Base-by-base conservation (phyloP, 2,329 filamentous ascomycete genomes). In the Diaporthe ilicicola region DNA sequence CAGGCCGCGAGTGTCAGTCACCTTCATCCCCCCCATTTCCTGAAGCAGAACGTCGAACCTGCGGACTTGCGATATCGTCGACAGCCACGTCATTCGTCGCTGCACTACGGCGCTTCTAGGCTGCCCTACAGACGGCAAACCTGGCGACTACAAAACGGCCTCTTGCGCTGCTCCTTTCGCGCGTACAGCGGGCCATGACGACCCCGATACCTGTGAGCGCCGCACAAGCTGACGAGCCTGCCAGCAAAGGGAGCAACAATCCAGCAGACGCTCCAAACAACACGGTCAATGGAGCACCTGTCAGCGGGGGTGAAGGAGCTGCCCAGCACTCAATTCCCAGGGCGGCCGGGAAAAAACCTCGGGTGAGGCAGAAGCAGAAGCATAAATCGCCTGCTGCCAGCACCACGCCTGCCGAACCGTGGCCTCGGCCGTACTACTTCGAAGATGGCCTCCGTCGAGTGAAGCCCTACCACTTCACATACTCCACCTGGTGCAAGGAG, bases 401-500 rank as follows among this genome's bases (percentile, higher is more conserved):
- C 70, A 78, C 79, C 51, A 81, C 78, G 24, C 79, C 83, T 4
- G 74, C 77, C 37, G 79, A 83, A 66, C 74, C 82, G 27, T 87
- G 84, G 85, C 88, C 88, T 10, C 82, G 84, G 70, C 94, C 94
- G 0, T 98, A 98, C 82, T 92, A 92, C 76, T 86, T 97, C 73
- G 92, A 97, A 76, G 91, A 92, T 75, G 94, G 93, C 10, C 84
- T 99, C 73, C 91, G 95, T 64, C 91, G 94, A 74, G 92, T 98
- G 39, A 87, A 87, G 53, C 95, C 95, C 4, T 98, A 99, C 79
- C 90, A 96, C 79, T 98, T 88, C 81, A 98, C 95, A 3, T 98
- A 98, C 85, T 97, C 97, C 79, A 98, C 95, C 0, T 94, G 90
- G 83, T 96, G 93, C 85, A 99, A 98, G 82, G 89, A 97, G 83